Base-by-base conservation (phyloP, 2,329 filamentous ascomycete species). In the Hypocreales sp. region DNA sequence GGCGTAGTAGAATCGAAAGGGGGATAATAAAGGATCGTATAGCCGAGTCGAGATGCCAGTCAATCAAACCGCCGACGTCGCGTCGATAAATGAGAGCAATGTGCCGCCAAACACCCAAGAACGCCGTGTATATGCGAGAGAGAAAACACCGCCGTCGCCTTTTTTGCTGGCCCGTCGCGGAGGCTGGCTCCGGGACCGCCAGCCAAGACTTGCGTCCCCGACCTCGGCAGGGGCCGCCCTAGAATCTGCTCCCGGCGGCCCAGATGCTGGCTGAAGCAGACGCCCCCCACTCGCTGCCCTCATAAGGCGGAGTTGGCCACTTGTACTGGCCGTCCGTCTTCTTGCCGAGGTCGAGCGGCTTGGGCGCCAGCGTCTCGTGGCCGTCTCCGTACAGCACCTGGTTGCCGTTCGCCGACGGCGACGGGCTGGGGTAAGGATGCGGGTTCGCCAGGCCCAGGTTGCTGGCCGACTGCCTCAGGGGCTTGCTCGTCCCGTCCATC, bases 261-360 rank as follows among this genome's bases (percentile, higher is more conserved):
- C 80, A 79, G 39, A 86, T 84, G 53, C 79, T 84, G 5, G 81
- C 79, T 8, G 83, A 72, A 17, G 82, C 79, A 22, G 80, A 77
- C 7, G 79, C 73, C 12, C 79, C 83, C 87, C 86, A 95, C 48
- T 93, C 86, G 36, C 76, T 75, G 42, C 92, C 86, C 45, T 93
- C 86, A 40, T 94, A 93, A 4, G 90, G 87, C 14, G 90, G 90
- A 11, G 90, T 95, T 4, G 86, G 87, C 79, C 86, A 94, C 55
- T 93, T 90, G 42, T 68, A 60, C 35, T 67, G 56, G 13, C 42
- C 55, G 9, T 53, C 48, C 1, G 57, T 43, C 60, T 68, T 66
- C 46, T 72, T 71, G 43, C 64, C 61, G 29, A 81, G 72, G 38
- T 80, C 67, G 36, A 86, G 53, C 8, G 81, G 79, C 50, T 78